Evolutionary conservation across 208 protist genomes (phyloP).

Genomic region (Acanthamoeba healyi): DNA sequence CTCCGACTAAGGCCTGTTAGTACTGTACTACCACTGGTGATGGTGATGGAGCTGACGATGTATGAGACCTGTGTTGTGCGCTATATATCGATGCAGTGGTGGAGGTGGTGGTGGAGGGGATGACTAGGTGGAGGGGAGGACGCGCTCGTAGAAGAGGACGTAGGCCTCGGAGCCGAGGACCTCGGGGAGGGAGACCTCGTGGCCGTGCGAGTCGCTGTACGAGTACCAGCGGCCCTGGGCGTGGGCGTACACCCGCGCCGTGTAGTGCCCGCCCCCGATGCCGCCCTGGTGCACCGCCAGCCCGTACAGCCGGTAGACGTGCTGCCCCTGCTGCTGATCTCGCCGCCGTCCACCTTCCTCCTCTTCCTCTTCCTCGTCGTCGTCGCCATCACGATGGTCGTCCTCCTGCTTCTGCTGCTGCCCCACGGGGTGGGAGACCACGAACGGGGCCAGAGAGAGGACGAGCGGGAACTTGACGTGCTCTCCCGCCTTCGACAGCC

Average conservation of each 20-base stretch:
- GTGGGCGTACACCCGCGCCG: not conserved
- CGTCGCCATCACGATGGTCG: not conserved
- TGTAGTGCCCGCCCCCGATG: constrained; percentile 40
- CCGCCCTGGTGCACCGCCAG: constrained; percentile 9
- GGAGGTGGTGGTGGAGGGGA: too few species aligned
- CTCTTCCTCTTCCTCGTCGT: not conserved
- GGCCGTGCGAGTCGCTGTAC: not conserved
- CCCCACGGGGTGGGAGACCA: not conserved
- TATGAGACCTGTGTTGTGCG: too few species aligned
- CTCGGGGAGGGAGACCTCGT: too few species aligned
- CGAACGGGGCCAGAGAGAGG: constrained; percentile 17
- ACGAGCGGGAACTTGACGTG: constrained; percentile 1
- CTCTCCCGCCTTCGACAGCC: not conserved
- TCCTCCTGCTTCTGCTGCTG: not conserved
- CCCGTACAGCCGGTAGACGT: constrained; percentile 6
- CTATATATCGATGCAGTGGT: too few species aligned
- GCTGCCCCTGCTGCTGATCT: not conserved
- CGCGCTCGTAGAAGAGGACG: too few species aligned
- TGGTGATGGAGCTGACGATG: too few species aligned
- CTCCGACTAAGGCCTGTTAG: too few species aligned
- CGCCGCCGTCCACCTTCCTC: too few species aligned
- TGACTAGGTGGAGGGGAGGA: too few species aligned
- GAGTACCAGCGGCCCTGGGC: not conserved
- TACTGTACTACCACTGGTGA: too few species aligned
- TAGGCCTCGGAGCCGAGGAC: too few species aligned